Percentiles rank a stretch among this genome's conserved stretches.
phyloP scores from a whole-genome alignment of 2,329 filamentous ascomycete species.

The Cyanodermella asteris region DNA sequence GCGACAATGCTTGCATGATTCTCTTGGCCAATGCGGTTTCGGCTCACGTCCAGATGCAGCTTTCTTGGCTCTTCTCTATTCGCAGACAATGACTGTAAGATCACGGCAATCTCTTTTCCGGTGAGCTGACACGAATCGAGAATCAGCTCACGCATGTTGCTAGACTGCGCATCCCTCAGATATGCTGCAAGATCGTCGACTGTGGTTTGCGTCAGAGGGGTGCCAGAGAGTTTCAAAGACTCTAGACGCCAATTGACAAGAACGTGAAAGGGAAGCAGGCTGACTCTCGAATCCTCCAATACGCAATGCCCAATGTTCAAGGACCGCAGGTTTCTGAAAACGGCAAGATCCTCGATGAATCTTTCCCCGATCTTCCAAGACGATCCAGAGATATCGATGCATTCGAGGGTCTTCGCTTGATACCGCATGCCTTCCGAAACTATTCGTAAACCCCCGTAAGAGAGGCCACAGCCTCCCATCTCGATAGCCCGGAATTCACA shows the following conservation, averaged over 20 bases:
- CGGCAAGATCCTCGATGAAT: no score
- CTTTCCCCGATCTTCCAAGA: no score
- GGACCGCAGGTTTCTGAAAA: no score
- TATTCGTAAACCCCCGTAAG: constrained; percentile 35
- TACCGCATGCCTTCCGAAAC: constrained; percentile 40
- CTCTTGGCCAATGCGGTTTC: constrained; percentile 28
- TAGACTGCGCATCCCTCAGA: constrained; percentile 37
- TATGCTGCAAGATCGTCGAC: constrained; percentile 45
- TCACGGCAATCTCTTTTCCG: constrained; percentile 39
- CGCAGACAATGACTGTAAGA: constrained; percentile 41
- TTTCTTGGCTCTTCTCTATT: constrained; percentile 28
- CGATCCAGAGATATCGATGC: constrained; percentile 45
- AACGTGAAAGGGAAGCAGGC: constrained; percentile 44
- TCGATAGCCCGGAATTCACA: constrained; percentile 48
- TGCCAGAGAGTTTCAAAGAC: constrained; percentile 42
- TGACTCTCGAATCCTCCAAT: no score
- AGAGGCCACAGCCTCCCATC: constrained; percentile 37
- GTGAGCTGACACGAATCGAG: constrained; percentile 46
- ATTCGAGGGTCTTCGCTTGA: constrained; percentile 45
- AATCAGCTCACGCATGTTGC: constrained; percentile 36
- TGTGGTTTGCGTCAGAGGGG: constrained; percentile 37
- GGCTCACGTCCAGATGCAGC: constrained; percentile 44
- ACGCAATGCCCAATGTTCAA: no score
- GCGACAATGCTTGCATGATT: constrained; percentile 21
- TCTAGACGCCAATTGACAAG: constrained; percentile 45